phyloP scores from a whole-genome alignment of 1,139 yeast species.

The Geotrichum aggregatum region DNA sequence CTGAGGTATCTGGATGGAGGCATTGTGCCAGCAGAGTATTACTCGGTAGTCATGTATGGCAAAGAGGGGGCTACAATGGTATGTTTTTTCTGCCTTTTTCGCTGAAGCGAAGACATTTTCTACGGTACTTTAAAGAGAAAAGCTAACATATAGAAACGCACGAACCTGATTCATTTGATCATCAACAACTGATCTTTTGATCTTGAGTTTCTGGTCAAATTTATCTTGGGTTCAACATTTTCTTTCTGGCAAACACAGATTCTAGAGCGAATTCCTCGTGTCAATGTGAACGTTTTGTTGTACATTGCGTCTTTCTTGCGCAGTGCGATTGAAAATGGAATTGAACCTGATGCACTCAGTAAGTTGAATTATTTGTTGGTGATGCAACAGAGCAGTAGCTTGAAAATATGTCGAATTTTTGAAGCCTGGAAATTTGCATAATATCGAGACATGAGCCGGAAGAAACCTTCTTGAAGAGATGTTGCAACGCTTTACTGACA shows the following conservation, averaged over 20 bases:
- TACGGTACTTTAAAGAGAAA: too few relatives aligned
- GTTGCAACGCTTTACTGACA: background rate
- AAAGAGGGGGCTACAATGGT: constrained; percentile 14
- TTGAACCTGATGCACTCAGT: constrained; percentile 14
- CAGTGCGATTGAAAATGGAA: constrained; percentile 34
- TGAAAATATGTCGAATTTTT: too few relatives aligned
- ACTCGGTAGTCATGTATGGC: constrained; percentile 24
- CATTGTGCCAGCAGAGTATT: constrained; percentile 40
- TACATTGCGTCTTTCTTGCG: constrained; percentile 41
- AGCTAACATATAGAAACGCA: too few relatives aligned
- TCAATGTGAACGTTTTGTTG: constrained; percentile 43
- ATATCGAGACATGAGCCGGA: too few relatives aligned
- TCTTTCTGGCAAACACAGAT: constrained; percentile 28
- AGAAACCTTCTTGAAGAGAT: too few relatives aligned
- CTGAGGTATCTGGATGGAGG: constrained; percentile 42
- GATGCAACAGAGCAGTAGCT: too few relatives aligned
- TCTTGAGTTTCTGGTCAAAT: too few relatives aligned
- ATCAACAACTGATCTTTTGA: too few relatives aligned
- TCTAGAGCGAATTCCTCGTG: constrained; percentile 41
- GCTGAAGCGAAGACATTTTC: too few relatives aligned
- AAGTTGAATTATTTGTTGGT: constrained; percentile 19
- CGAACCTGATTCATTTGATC: constrained; percentile 27
- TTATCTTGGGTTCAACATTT: too few relatives aligned
- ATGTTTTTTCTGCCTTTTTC: constrained; percentile 27
- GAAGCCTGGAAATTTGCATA: too few relatives aligned